phyloP scores from a whole-genome alignment of 2,329 filamentous ascomycete genomes.

The Blumeria hordei region DNA sequence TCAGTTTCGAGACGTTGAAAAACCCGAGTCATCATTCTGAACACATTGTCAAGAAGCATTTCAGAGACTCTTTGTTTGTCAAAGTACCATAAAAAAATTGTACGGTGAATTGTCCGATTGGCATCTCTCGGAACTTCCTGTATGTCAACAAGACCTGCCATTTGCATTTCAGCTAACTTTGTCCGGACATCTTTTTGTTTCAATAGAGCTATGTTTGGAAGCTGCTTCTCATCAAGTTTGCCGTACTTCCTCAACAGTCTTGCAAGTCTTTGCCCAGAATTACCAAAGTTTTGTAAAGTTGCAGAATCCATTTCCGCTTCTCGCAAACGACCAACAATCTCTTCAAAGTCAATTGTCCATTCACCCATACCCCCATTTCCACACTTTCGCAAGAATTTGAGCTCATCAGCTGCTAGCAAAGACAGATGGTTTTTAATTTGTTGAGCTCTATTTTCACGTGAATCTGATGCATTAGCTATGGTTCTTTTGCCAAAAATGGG shows the following conservation, averaged over 20 bases:
- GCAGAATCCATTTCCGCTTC: conserved; percentile 62
- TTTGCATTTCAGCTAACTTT: conserved; percentile 65
- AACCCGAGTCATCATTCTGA: conserved; percentile 72
- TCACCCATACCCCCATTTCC: conserved; percentile 38
- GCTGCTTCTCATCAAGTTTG: conserved; percentile 81
- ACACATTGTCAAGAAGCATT: conserved; percentile 54
- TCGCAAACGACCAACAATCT: conserved; percentile 43
- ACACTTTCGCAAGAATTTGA: conserved; percentile 43
- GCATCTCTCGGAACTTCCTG: conserved; percentile 87
- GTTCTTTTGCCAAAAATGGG: conserved; percentile 20
- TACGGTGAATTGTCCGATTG: conserved; percentile 56
- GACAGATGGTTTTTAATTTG: conserved; percentile 51
- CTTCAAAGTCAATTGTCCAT: conserved; percentile 69
- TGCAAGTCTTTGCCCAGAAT: conserved; percentile 55
- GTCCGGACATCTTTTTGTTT: conserved; percentile 66
- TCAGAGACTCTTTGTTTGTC: conserved; percentile 48
- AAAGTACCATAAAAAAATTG: conserved; percentile 81
- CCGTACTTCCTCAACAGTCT: conserved; percentile 69
- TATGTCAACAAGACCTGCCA: conserved; percentile 65
- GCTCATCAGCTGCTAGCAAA: conserved; percentile 43
- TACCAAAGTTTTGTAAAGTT: conserved; percentile 54
- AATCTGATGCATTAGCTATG: conserved; percentile 4
- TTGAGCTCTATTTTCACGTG: conserved; percentile 22
- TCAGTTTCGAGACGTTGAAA: conserved; percentile 62
- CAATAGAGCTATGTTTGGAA: conserved; percentile 61